Evolutionary conservation across 1,284 basidiomycete genomes (phyloP).

Genomic region (Boletus smithii): DNA sequence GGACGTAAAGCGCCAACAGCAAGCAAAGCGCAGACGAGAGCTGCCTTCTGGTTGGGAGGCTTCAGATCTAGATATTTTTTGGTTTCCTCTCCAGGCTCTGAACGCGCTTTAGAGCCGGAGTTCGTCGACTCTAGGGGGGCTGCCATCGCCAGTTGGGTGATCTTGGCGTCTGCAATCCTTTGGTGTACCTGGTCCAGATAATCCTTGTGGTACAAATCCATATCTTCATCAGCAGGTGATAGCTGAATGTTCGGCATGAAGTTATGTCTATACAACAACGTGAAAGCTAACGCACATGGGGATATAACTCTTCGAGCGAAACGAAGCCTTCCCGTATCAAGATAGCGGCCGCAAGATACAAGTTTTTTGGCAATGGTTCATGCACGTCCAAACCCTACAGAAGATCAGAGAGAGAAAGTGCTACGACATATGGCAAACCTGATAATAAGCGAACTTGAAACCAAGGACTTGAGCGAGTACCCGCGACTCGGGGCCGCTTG

Average conservation of each 20-base stretch:
- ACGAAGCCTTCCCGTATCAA: conserved; percentile 88
- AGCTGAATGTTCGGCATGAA: conserved; percentile 46
- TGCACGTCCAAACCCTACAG: conserved; percentile 52
- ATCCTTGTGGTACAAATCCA: conserved; percentile 65
- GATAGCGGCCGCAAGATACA: conserved; percentile 84
- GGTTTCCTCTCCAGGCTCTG: conserved; percentile 37
- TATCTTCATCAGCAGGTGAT: conserved; percentile 70
- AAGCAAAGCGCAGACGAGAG: conserved; percentile 78
- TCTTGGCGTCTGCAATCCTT: conserved; percentile 63
- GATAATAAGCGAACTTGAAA: conserved; percentile 92
- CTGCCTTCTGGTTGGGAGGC: conserved; percentile 77
- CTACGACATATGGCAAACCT: conserved; percentile 46
- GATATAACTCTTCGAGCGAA: conserved; percentile 79
- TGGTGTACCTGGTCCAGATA: conserved; percentile 67
- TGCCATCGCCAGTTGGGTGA: conserved; percentile 85
- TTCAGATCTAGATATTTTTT: conserved; percentile 48
- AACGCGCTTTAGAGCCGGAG: conserved; percentile 38
- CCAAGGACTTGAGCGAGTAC: conserved; percentile 90
- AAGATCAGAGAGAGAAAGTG: conserved; percentile 15
- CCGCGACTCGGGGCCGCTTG: conserved; percentile 41
- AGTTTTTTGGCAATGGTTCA: conserved; percentile 64
- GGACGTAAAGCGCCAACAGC: conserved; percentile 81
- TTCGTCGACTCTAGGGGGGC: conserved; percentile 74
- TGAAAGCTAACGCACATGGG: conserved; percentile 62
- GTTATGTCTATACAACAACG: background rate